phyloP scores from a whole-genome alignment of 1,284 basidiomycete species.

The Leccinum cinnamomeum region DNA sequence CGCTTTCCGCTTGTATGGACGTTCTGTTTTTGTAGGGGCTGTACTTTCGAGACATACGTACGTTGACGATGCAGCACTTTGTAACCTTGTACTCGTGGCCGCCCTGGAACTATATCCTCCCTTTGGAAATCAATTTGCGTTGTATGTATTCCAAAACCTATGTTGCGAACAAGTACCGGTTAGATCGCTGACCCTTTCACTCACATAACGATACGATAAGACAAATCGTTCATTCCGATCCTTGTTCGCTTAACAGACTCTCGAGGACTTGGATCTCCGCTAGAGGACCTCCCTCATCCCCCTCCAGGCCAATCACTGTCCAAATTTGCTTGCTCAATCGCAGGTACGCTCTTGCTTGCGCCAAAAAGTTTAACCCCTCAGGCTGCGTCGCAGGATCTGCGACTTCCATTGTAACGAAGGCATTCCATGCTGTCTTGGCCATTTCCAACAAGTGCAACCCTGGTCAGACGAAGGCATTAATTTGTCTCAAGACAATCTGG shows the following conservation, averaged over 20 bases:
- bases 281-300: conserved; percentile 59
- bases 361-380: conserved; percentile 14
- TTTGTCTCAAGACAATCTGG: not conserved
- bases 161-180: not conserved
- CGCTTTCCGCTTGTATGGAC: not conserved
- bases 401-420: conserved; percentile 34
- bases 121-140: not conserved
- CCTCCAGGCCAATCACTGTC: conserved; percentile 53
- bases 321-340: conserved; percentile 43
- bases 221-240: not conserved
- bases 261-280: conserved; percentile 50
- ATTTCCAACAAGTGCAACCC: conserved; percentile 74
- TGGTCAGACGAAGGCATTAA: conserved; percentile 29
- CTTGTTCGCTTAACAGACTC: conserved; percentile 25
- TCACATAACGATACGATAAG: not conserved
- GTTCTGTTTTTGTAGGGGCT: not conserved
- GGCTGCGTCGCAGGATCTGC: not conserved
- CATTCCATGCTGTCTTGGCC: conserved; percentile 74
- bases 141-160: not conserved
- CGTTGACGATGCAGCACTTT: not conserved
- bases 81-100: not conserved
- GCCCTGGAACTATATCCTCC: not conserved
- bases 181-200: not conserved
- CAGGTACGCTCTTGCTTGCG: conserved; percentile 39
- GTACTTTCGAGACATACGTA: not conserved